phyloP scores from a whole-genome alignment of 306 rosid species.

The Lablab purpureus region DNA sequence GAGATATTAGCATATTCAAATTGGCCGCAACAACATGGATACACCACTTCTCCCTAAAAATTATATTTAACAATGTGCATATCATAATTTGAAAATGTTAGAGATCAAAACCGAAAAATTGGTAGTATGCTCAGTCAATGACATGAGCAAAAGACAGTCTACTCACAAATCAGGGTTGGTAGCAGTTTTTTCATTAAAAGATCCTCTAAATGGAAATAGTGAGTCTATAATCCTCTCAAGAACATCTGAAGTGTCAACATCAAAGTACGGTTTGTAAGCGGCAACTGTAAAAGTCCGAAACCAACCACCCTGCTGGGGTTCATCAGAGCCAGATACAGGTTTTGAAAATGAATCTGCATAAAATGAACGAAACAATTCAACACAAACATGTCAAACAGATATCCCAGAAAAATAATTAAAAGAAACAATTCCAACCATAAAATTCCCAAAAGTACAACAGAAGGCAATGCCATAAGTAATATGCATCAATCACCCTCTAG shows the following conservation, averaged over 20 bases:
- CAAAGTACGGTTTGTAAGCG: slow-evolving; percentile 86
- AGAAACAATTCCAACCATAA: not conserved
- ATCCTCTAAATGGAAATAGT: slow-evolving; percentile 88
- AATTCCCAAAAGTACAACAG: slow-evolving; percentile 4
- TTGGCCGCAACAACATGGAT: not conserved
- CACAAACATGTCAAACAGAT: slow-evolving; percentile 32
- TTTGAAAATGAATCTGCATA: slow-evolving; percentile 87
- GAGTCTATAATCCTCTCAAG: slow-evolving; percentile 84
- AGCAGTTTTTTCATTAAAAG: slow-evolving; percentile 86
- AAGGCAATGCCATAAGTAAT: slow-evolving; percentile 2
- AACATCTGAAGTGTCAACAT: slow-evolving; percentile 89
- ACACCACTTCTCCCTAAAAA: slow-evolving; percentile 26
- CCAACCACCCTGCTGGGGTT: slow-evolving; percentile 90
- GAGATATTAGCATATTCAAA: slow-evolving; percentile 19
- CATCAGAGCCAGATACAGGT: slow-evolving; percentile 84
- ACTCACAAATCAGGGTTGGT: slow-evolving; percentile 92
- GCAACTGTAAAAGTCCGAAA: slow-evolving; percentile 64
- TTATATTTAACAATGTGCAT: slow-evolving; percentile 24
- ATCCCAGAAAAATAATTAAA: slow-evolving; percentile 11
- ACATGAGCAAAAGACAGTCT: slow-evolving; percentile 35
- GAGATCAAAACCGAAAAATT: not conserved
- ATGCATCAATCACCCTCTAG: slow-evolving; percentile 20
- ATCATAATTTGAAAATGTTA: slow-evolving; percentile 24
- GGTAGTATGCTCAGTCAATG: slow-evolving; percentile 18
- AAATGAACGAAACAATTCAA: slow-evolving; percentile 38